These are phyloP conservation scores for Nicotiana tabacum DNA, from an alignment of 257 asterid genomes.

Conservation along the genomic window DNA sequence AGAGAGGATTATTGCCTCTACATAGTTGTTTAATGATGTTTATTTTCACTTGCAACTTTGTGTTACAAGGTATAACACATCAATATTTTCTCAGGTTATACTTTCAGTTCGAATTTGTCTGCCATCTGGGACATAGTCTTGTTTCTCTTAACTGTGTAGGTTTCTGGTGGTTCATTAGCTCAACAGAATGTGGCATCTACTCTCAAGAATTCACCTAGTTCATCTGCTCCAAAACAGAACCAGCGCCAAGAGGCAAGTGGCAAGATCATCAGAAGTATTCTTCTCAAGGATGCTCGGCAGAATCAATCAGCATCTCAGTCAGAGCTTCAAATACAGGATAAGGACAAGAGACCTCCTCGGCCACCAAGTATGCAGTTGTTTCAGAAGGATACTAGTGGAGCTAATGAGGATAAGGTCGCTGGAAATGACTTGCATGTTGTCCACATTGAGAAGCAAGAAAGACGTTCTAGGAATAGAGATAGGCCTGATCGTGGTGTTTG, in stretches of 20 bases:
- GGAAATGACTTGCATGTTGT: slow-evolving; percentile 34
- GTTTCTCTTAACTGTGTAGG: slow-evolving; percentile 19
- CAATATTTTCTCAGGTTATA: background rate
- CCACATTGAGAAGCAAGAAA: slow-evolving; percentile 52
- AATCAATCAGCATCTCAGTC: slow-evolving; percentile 44
- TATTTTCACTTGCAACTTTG: background rate
- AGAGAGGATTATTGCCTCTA: background rate
- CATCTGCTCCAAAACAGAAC: slow-evolving; percentile 41
- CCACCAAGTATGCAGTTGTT: slow-evolving; percentile 49
- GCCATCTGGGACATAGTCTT: background rate
- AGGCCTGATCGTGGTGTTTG: slow-evolving; percentile 93
- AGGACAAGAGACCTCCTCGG: slow-evolving; percentile 73
- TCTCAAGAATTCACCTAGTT: slow-evolving; percentile 34
- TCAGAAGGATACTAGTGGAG: slow-evolving; percentile 48
- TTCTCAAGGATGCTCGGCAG: slow-evolving; percentile 56
- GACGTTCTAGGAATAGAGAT: slow-evolving; percentile 63
- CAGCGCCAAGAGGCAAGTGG: slow-evolving; percentile 74
- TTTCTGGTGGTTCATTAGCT: slow-evolving; percentile 33
- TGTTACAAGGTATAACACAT: background rate
- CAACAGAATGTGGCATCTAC: slow-evolving; percentile 43
- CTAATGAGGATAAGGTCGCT: slow-evolving; percentile 47
- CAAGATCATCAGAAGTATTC: slow-evolving; percentile 70
- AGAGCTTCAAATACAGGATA: slow-evolving; percentile 49
- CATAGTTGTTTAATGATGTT: background rate
- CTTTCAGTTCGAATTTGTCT: background rate